These are phyloP conservation scores for Sphaerulina vaccinii DNA, from an alignment of 2,329 filamentous ascomycete genomes.

Conservation along the genomic window DNA sequence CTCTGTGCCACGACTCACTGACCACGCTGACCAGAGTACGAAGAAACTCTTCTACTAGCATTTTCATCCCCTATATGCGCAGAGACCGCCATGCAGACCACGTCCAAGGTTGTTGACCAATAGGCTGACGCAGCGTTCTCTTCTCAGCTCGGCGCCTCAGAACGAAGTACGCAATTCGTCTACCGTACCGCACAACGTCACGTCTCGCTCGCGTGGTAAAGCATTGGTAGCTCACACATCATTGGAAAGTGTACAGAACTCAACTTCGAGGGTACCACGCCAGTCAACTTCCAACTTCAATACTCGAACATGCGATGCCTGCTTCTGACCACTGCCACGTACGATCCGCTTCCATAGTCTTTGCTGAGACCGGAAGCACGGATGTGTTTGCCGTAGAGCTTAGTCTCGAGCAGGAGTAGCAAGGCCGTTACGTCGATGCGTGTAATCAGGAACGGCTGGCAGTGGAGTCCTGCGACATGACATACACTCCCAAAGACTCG, in stretches of 20 bases:
- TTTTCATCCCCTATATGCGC: neutral
- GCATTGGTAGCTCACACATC: neutral
- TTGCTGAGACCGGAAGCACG: neutral
- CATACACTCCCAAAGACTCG: too few species aligned
- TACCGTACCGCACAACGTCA: too few species aligned
- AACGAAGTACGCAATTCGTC: too few species aligned
- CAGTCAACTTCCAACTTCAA: neutral
- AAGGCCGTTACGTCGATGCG: neutral
- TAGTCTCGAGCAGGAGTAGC: neutral
- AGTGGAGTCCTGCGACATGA: too few species aligned
- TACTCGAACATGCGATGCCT: neutral
- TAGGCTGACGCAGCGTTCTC: conserved; percentile 4
- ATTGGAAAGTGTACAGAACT: too few species aligned
- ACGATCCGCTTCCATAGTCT: neutral
- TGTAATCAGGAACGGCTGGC: too few species aligned
- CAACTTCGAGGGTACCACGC: neutral
- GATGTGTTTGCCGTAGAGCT: conserved; percentile 1
- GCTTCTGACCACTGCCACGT: neutral
- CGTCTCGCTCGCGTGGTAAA: too few species aligned
- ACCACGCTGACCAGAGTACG: too few species aligned
- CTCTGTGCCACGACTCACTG: too few species aligned
- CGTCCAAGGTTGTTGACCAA: conserved; percentile 1
- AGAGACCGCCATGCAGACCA: neutral
- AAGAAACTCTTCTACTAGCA: too few species aligned
- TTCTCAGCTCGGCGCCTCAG: too few species aligned